Conservation (phyloP, 2,329 filamentous ascomycete genomes). For the Epichloe sp. region DNA sequence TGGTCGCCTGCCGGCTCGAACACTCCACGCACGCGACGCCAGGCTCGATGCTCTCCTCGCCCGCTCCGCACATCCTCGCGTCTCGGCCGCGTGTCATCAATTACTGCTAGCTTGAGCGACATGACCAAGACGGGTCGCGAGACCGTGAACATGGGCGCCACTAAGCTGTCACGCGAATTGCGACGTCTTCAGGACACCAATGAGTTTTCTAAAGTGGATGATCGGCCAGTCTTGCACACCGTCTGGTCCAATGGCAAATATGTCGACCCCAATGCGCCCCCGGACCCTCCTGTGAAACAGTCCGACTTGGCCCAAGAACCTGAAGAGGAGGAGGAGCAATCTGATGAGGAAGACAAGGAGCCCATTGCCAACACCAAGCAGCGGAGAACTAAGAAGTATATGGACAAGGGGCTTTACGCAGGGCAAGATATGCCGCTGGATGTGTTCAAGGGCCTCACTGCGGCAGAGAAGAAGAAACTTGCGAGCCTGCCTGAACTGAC, state of each 20-base stretch:
- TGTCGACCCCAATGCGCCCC: constrained; percentile 32
- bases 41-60: constrained; percentile 17
- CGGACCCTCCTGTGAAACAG: constrained; percentile 26
- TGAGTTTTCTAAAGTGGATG: constrained; percentile 47
- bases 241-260: constrained; percentile 55
- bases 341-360: constrained; percentile 9
- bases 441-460: constrained; percentile 32
- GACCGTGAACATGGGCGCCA: constrained; percentile 32
- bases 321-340: not conserved
- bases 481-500: constrained; percentile 33
- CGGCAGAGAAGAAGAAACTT: constrained; percentile 38
- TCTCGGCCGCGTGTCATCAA: constrained; percentile 22
- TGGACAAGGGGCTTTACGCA: constrained; percentile 72
- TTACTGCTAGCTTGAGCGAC: constrained; percentile 35
- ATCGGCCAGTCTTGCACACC: constrained; percentile 41
- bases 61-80: constrained; percentile 31
- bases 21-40: constrained; percentile 21
- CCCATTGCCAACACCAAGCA: constrained; percentile 23
- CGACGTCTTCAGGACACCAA: constrained; percentile 48
- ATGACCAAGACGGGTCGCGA: constrained; percentile 50
- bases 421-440: constrained; percentile 54
- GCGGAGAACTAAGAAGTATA: constrained; percentile 57
- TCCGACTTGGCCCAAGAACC: constrained; percentile 11
- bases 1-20: constrained; percentile 27
- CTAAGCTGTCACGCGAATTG: constrained; percentile 42